Evolutionary conservation across 2,329 filamentous ascomycete genomes (phyloP), one percentile per base, ranked within the genome.

Genomic region (Colletotrichum plurivorum): DNA sequence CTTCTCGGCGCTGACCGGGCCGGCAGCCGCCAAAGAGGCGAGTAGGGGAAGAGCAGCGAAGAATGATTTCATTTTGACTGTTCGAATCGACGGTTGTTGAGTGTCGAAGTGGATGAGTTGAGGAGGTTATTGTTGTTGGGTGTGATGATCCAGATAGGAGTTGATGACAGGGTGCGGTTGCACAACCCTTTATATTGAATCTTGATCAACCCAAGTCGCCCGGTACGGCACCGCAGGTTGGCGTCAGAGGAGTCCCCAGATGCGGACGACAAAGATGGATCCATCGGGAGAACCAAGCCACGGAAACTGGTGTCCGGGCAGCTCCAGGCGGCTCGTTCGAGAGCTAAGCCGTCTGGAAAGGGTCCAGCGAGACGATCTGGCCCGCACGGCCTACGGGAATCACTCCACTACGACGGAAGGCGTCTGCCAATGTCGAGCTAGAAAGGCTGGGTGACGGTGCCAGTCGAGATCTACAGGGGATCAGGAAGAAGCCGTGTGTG

Each of bases 21-120:
- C 72, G 65, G 80, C 79, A 61, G 75, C 76, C 63, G 75, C 81
- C 59, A 80, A 52, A 56, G 80, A 74, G 68, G 76, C 79, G 52
- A 82, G 71, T 45, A 80, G 73, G 43, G 78, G 72, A 69, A 81
- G 46, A 71, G 75, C 73, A 18, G 75, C 66, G 68, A 79, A 73
- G 74, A 80, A 78, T 9, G 36, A 54, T 76, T 80, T 82, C 81
- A 83, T 83, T 45, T 68, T 70, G 57, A 39, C 39, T 56, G 18
- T 67, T 48, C n/a, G 36, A 46, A 18, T 22, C 51, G 18, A 51
- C 52, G 27, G 31, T 16, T 54, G 49, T 13, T 31, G 27, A 39
- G 58, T 41, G 20, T 63, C 31, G 27, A 43, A 58, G 54, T 16
- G 20, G 27, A 55, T 27, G 48, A 54, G 43, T 36, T 51, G 41